phyloP scores from a whole-genome alignment of 2,329 filamentous ascomycete genomes.

The Epichloe bromicola region DNA sequence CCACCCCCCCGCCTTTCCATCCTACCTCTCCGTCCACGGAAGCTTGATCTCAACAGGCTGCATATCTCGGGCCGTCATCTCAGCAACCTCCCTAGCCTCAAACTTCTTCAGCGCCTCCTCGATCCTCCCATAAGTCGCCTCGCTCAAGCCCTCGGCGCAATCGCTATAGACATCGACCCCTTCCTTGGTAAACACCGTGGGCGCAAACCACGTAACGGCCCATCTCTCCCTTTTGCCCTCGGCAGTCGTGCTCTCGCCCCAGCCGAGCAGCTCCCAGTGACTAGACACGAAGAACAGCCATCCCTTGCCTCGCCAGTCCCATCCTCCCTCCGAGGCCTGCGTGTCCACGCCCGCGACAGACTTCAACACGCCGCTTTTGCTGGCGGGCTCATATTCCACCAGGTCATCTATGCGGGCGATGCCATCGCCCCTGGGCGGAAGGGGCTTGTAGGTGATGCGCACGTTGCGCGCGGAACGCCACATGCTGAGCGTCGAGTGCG shows the following conservation, averaged over 20 bases:
- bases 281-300: slow-evolving; percentile 57
- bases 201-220: slow-evolving; percentile 75
- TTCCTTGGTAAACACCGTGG: slow-evolving; percentile 71
- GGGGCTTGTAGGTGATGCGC: slow-evolving; percentile 57
- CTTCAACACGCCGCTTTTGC: slow-evolving; percentile 36
- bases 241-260: slow-evolving; percentile 40
- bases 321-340: slow-evolving; percentile 25
- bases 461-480: slow-evolving; percentile 74
- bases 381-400: slow-evolving; percentile 53
- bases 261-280: slow-evolving; percentile 74
- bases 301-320: slow-evolving; percentile 71
- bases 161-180: slow-evolving; percentile 69
- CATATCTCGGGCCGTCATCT: slow-evolving; percentile 36
- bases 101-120: slow-evolving; percentile 32
- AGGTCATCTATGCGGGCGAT: slow-evolving; percentile 50
- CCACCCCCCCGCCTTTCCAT: neutral
- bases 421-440: slow-evolving; percentile 28
- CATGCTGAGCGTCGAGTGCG: slow-evolving; percentile 65
- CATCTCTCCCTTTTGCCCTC: slow-evolving; percentile 42
- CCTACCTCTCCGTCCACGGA: slow-evolving; percentile 30
- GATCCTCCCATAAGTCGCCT: slow-evolving; percentile 43
- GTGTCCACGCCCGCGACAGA: slow-evolving; percentile 54
- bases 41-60: slow-evolving; percentile 35
- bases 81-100: slow-evolving; percentile 42
- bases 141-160: slow-evolving; percentile 43